Base-by-base conservation (phyloP, 768 basidiomycete genomes). In the Trametes elegans region DNA sequence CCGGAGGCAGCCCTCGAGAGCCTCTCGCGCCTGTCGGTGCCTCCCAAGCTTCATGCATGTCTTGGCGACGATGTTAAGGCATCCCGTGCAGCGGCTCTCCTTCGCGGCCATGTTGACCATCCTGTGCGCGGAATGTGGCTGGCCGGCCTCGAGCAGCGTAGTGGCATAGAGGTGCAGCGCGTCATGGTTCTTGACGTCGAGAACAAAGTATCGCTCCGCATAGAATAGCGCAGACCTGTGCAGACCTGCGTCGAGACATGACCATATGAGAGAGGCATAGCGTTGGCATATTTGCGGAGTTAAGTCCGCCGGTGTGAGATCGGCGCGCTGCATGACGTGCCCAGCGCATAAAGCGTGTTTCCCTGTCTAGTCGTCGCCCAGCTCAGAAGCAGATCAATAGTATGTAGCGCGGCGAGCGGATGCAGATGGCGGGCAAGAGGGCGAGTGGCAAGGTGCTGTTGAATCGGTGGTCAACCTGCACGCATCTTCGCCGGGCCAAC, bases 131-230 rank as follows among this genome's bases (percentile, higher is more conserved):
- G 90, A 88, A 64, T 88, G 84, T 13, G 85, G 80, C 65, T 88
- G 87, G 52, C 79, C 80, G 61, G 83, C 79, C 6, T 77, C 81
- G 39, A 91, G 78, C 59, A 94, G 81, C 18, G 85, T 78, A 38
- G 81, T 85, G 60, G 92, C 90, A 76, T 90, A 90, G 40, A 94
- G 79, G 75, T 91, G 91, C 53, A 89, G 82, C 61, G 90, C 84
- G 66, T 90, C 85, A 68, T 95, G 93, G 70, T 82, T 84, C 27
- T 74, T 68, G 57, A 78, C 76, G 70, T 89, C 85, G 69, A 90
- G 72, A 35, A 83, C 80, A 68, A 79, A 87, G 68, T 90, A 90
- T 60, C 90, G 76, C 72, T 95, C 93, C 31, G 92, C 90, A 73
- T 90, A 90, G 75, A 96, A 96, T 41, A 91, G 80, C 35, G 93